phyloP scores from a whole-genome alignment of 257 asterid genomes.

The Solanum lignicaule region DNA sequence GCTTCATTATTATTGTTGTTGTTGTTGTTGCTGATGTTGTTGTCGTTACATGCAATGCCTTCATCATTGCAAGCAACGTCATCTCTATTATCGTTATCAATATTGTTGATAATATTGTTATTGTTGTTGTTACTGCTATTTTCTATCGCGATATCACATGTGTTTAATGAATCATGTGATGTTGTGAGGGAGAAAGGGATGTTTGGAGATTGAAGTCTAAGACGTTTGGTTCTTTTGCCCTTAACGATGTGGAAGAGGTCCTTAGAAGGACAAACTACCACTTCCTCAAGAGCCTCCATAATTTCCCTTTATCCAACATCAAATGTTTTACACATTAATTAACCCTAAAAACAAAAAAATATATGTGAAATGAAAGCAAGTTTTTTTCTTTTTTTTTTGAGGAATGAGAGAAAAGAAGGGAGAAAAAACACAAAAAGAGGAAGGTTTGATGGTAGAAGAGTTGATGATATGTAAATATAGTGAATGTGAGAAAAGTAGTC shows the following conservation, averaged over 20 bases:
- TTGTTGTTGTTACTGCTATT: not conserved
- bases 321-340: not conserved
- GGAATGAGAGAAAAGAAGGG: slow-evolving; percentile 12
- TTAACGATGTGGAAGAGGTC: slow-evolving; percentile 20
- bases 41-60: not conserved
- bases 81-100: not conserved
- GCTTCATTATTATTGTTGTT: slow-evolving; percentile 31
- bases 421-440: not conserved
- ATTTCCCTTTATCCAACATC: slow-evolving; percentile 12
- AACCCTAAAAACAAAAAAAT: not conserved
- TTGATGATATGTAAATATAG: not conserved
- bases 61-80: not conserved
- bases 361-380: not conserved
- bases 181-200: slow-evolving; percentile 21
- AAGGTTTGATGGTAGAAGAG: not conserved
- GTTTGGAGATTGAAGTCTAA: slow-evolving; percentile 18
- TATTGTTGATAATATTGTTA: not conserved
- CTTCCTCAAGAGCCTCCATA: slow-evolving; percentile 25
- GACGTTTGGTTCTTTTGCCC: slow-evolving; percentile 33
- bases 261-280: slow-evolving; percentile 15
- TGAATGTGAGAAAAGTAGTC: not conserved
- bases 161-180: slow-evolving; percentile 10
- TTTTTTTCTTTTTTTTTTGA: not conserved
- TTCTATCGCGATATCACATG: not conserved
- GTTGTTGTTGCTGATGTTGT: not conserved